Evolutionary conservation across 202 grass and related monocot species (phyloP).

Genomic region (Panicum hallii): DNA sequence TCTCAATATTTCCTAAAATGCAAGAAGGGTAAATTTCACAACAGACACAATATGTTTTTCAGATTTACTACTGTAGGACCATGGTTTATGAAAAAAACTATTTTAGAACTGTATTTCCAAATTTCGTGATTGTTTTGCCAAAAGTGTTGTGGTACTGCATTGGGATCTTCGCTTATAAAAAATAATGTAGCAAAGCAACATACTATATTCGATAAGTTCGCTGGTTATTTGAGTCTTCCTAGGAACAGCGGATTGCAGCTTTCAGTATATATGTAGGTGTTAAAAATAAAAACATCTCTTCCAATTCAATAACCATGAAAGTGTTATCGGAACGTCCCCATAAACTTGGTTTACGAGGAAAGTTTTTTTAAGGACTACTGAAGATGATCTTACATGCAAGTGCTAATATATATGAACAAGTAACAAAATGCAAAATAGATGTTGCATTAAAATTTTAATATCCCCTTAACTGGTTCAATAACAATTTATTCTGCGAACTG

Average conservation of each 20-base stretch:
- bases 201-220: too few relatives aligned
- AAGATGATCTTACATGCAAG: neutral
- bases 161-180: neutral
- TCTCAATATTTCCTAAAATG: neutral
- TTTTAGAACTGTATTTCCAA: neutral
- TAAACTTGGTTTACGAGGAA: too few relatives aligned
- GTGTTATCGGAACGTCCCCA: too few relatives aligned
- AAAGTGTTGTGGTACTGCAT: neutral
- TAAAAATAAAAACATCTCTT: too few relatives aligned
- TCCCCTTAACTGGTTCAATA: neutral
- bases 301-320: too few relatives aligned
- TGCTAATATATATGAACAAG: neutral
- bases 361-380: too few relatives aligned
- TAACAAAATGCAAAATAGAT: neutral
- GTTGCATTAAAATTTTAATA: neutral
- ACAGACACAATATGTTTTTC: neutral
- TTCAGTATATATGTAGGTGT: too few relatives aligned
- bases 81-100: neutral
- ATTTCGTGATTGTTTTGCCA: neutral
- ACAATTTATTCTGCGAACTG: neutral
- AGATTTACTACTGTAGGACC: neutral
- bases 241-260: too few relatives aligned
- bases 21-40: neutral
- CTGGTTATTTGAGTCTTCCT: too few relatives aligned
- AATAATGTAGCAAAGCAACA: neutral